Conservation (phyloP, 148 eudicot genomes). For the Fagopyrum tataricum region DNA sequence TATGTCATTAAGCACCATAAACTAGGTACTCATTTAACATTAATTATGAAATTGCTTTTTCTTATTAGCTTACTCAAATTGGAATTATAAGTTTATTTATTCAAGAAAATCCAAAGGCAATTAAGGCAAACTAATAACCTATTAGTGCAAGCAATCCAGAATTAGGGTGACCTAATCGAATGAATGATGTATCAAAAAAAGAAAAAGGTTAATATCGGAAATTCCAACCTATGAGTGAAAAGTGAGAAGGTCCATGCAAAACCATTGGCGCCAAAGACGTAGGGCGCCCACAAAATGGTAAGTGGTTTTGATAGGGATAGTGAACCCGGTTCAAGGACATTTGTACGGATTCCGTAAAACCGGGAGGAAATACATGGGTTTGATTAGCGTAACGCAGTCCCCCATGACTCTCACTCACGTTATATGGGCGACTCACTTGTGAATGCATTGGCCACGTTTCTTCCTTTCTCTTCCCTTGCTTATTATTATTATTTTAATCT, state of each 20-base stretch:
- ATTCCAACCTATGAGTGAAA: neutral
- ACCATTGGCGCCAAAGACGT: conserved; percentile 7
- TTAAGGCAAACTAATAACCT: neutral
- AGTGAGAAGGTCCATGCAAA: neutral
- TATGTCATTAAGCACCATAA: neutral
- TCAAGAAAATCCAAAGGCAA: neutral
- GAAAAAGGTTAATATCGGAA: neutral
- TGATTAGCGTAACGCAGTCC: neutral
- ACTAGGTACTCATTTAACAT: neutral
- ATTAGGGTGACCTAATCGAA: neutral
- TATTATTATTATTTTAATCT: neutral
- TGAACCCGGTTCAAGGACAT: neutral
- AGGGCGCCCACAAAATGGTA: conserved; percentile 11
- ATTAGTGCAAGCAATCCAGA: neutral
- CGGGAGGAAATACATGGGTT: conserved; percentile 9
- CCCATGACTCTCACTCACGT: too few relatives aligned
- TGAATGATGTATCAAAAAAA: neutral
- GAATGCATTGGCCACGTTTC: neutral
- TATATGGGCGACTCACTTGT: neutral
- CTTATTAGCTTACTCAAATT: neutral
- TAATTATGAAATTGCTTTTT: neutral
- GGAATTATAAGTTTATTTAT: neutral
- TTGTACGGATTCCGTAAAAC: conserved; percentile 2
- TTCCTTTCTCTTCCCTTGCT: neutral
- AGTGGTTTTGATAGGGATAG: neutral